Conservation (phyloP, 805 yeast genomes). For the Cyberlindnera amylophila region DNA sequence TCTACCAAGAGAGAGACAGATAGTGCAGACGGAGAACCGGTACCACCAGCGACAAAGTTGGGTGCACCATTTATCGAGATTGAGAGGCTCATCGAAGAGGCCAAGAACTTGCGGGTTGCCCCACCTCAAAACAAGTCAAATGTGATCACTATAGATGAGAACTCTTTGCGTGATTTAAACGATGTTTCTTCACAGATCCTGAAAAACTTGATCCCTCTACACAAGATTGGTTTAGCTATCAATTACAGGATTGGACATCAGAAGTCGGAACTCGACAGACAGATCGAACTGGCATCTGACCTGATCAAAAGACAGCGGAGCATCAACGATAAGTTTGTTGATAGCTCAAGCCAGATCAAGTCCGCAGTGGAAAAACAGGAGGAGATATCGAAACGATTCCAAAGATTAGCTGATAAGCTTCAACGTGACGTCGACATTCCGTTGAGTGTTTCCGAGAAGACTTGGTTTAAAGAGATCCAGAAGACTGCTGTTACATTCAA, state of each 20-base stretch:
- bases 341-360: conserved; percentile 17
- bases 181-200: conserved; percentile 23
- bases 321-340: conserved; percentile 14
- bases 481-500: conserved; percentile 31
- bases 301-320: conserved; percentile 18
- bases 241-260: conserved; percentile 37
- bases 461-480: conserved; percentile 44
- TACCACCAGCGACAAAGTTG: conserved; percentile 2
- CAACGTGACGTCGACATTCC: conserved; percentile 26
- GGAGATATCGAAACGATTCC: conserved; percentile 30
- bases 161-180: conserved; percentile 14
- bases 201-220: conserved; percentile 17
- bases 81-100: conserved; percentile 3
- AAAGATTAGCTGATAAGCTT: conserved; percentile 28
- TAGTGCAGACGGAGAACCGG: background rate
- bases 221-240: conserved; percentile 33
- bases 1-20: background rate
- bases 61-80: conserved; percentile 13
- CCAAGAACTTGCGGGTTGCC: background rate
- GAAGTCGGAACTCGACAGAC: conserved; percentile 39
- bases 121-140: conserved; percentile 8
- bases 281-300: conserved; percentile 30
- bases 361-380: conserved; percentile 31
- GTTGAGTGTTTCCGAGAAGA: conserved; percentile 38
- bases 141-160: conserved; percentile 13